A percentile compares a stretch with the other conserved stretches of the same genome.
Evolutionary conservation across 2,329 filamentous ascomycete species (phyloP).

Genomic region (Neonectria punicea): DNA sequence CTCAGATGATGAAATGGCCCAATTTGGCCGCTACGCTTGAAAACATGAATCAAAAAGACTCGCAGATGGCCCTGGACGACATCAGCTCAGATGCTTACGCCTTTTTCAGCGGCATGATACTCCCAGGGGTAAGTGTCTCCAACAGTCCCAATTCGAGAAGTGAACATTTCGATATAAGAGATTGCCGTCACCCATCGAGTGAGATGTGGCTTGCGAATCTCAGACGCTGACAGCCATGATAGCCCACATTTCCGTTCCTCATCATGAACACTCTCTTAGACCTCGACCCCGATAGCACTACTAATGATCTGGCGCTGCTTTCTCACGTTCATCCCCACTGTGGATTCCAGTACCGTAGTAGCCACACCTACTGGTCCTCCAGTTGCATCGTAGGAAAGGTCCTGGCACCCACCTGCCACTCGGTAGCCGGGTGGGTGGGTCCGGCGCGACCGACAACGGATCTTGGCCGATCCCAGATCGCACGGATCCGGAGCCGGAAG

Average conservation of each 20-base stretch:
- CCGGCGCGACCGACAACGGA: constrained; percentile 75
- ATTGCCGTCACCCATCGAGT: neutral
- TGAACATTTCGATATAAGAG: neutral
- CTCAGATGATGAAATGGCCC: constrained; percentile 80
- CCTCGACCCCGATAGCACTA: constrained; percentile 75
- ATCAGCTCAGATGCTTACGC: constrained; percentile 79
- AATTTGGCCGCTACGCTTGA: constrained; percentile 74
- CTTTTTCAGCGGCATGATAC: constrained; percentile 78
- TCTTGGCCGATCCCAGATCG: constrained; percentile 75
- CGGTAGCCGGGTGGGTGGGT: constrained; percentile 79
- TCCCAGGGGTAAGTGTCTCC: constrained; percentile 69
- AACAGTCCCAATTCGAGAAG: neutral
- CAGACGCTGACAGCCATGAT: constrained; percentile 22
- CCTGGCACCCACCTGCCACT: constrained; percentile 75
- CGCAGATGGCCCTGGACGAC: constrained; percentile 66
- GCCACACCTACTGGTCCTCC: constrained; percentile 81
- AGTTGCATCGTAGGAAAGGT: constrained; percentile 80
- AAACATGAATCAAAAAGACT: constrained; percentile 68
- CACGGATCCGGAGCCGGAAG: constrained; percentile 70
- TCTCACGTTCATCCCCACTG: constrained; percentile 75
- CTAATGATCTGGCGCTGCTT: constrained; percentile 72
- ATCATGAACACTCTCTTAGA: constrained; percentile 84
- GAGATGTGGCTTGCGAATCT: neutral
- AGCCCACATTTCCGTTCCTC: constrained; percentile 75
- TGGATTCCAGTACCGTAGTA: constrained; percentile 79